Conservation (phyloP, 139 green algal genomes). For the Zygnema cylindricum region DNA sequence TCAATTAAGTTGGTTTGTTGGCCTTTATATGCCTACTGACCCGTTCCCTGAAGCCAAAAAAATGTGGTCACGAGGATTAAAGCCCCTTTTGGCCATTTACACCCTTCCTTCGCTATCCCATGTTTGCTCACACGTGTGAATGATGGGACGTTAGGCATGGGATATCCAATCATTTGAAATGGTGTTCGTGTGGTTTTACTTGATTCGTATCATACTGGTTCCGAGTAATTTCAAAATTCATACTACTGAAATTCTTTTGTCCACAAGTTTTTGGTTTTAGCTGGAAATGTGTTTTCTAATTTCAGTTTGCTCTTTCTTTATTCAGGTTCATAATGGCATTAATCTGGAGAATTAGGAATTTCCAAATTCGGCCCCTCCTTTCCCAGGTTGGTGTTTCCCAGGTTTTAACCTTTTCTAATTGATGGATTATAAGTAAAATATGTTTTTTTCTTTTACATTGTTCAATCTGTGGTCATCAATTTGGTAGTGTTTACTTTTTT, state of each 20-base stretch:
- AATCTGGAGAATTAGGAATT: no score
- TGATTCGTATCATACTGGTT: neutral
- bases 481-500: neutral
- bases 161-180: neutral
- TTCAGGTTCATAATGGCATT: neutral
- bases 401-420: neutral
- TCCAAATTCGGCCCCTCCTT: no score
- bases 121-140: neutral
- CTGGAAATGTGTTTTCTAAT: no score
- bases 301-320: neutral
- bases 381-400: neutral
- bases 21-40: constrained; percentile 3
- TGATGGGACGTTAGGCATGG: constrained; percentile 16
- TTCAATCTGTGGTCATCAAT: neutral
- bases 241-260: no score
- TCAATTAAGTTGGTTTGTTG: constrained; percentile 33
- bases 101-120: constrained; percentile 27
- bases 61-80: constrained; percentile 20
- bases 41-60: constrained; percentile 40
- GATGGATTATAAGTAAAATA: neutral
- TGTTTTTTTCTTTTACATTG: neutral
- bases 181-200: neutral
- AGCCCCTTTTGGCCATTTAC: constrained; percentile 11
- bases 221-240: neutral
- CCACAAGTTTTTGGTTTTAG: no score